phyloP scores from a whole-genome alignment of 1,284 basidiomycete genomes.

The Puccinia triticina region DNA sequence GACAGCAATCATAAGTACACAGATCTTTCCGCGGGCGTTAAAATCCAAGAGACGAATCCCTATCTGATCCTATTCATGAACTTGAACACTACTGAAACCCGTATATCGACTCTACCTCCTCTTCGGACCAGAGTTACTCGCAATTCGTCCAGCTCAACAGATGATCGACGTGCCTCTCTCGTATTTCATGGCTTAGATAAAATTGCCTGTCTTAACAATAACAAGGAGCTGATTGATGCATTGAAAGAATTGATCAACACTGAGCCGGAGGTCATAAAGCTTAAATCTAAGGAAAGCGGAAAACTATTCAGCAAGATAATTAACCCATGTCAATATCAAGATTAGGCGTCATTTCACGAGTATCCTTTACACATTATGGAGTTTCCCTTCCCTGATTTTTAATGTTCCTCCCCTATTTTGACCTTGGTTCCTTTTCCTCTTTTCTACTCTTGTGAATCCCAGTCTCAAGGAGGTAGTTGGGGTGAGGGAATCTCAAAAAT shows the following conservation, averaged over 20 bases:
- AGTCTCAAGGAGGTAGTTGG: no score
- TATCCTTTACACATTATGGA: no score
- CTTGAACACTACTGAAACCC: background rate
- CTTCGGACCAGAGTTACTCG: no score
- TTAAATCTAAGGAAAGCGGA: background rate
- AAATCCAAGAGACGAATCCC: background rate
- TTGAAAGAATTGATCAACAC: background rate
- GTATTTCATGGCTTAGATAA: background rate
- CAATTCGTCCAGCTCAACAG: background rate
- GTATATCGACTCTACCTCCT: background rate
- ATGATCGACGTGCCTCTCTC: background rate
- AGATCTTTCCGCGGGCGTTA: background rate
- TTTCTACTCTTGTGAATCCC: no score
- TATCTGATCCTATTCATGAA: background rate
- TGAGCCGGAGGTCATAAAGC: background rate
- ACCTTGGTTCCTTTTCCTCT: no score
- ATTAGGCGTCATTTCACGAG: background rate
- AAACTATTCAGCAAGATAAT: background rate
- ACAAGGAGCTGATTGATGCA: background rate
- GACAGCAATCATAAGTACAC: background rate
- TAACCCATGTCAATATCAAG: conserved; percentile 3
- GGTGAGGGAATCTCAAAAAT: no score
- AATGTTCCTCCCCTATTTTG: no score
- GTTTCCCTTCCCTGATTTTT: no score
- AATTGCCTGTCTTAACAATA: conserved; percentile 6